Conservation (phyloP, 768 basidiomycete genomes). For the Lactarius sp. region DNA sequence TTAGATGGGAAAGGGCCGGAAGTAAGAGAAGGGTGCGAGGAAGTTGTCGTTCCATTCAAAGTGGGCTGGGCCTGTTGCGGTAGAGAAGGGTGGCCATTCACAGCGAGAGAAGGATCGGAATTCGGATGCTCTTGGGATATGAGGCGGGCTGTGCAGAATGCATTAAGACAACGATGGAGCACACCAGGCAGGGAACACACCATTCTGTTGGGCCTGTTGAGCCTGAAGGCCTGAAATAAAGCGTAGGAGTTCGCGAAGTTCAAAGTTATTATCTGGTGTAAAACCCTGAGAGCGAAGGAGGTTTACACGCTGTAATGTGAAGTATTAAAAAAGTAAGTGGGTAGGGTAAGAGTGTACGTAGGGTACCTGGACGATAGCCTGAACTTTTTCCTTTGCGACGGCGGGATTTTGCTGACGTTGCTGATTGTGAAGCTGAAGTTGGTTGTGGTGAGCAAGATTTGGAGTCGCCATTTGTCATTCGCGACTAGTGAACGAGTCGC, state of each 20-base stretch:
- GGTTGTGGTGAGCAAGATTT: constrained; percentile 27
- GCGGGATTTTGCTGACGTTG: constrained; percentile 21
- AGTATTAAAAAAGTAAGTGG: not conserved
- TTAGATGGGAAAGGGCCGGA: constrained; percentile 49
- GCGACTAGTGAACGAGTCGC: constrained; percentile 10
- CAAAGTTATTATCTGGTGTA: constrained; percentile 42
- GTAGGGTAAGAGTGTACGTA: not conserved
- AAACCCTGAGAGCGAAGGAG: constrained; percentile 40
- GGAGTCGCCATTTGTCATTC: constrained; percentile 30
- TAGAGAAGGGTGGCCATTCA: constrained; percentile 48
- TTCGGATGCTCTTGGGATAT: constrained; percentile 21
- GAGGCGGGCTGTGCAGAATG: constrained; percentile 14
- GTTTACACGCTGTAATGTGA: constrained; percentile 38
- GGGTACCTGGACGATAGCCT: constrained; percentile 30
- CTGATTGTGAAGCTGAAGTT: constrained; percentile 23
- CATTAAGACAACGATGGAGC: not conserved
- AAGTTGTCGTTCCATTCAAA: constrained; percentile 34
- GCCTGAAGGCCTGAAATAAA: constrained; percentile 38
- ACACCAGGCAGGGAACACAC: not conserved
- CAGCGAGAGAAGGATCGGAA: constrained; percentile 31
- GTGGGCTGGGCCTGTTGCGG: constrained; percentile 25
- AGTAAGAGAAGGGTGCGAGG: constrained; percentile 40
- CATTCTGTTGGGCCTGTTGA: constrained; percentile 35
- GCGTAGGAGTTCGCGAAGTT: constrained; percentile 40
- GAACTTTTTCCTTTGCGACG: constrained; percentile 27